phyloP scores from a whole-genome alignment of 768 basidiomycete species.

The Boletus sp. region DNA sequence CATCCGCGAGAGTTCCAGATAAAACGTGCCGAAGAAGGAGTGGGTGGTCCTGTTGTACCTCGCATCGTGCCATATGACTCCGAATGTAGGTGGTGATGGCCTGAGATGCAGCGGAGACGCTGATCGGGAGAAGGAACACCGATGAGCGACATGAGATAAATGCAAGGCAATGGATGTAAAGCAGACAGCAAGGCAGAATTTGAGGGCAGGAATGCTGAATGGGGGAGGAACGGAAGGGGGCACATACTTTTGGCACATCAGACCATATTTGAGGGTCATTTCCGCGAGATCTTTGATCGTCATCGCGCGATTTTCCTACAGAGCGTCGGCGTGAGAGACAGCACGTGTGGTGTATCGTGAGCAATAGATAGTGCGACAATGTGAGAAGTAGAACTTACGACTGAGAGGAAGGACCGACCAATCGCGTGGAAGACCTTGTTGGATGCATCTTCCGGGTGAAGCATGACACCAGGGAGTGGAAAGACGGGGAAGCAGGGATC shows the following conservation, averaged over 20 bases:
- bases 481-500: constrained; percentile 40
- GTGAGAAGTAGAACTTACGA: constrained; percentile 46
- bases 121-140: constrained; percentile 25
- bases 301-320: constrained; percentile 77
- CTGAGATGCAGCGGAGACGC: constrained; percentile 75
- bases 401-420: constrained; percentile 68
- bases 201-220: constrained; percentile 12
- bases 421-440: constrained; percentile 75
- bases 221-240: constrained; percentile 6
- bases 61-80: constrained; percentile 68
- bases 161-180: constrained; percentile 7
- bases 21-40: constrained; percentile 70
- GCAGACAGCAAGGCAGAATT: background rate
- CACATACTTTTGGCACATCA: constrained; percentile 74
- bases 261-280: constrained; percentile 59
- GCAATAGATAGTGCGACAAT: constrained; percentile 10
- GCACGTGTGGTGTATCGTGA: constrained; percentile 19
- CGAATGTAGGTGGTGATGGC: constrained; percentile 84
- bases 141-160: constrained; percentile 16
- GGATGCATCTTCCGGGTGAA: constrained; percentile 72
- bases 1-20: constrained; percentile 70
- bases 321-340: constrained; percentile 7
- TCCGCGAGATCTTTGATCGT: constrained; percentile 85
- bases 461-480: constrained; percentile 60
- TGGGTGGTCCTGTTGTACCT: constrained; percentile 67